Evolutionary conservation across 2,329 filamentous ascomycete genomes (phyloP), one percentile per base, ranked within the genome.

Genomic region (Fusarium setosum): DNA sequence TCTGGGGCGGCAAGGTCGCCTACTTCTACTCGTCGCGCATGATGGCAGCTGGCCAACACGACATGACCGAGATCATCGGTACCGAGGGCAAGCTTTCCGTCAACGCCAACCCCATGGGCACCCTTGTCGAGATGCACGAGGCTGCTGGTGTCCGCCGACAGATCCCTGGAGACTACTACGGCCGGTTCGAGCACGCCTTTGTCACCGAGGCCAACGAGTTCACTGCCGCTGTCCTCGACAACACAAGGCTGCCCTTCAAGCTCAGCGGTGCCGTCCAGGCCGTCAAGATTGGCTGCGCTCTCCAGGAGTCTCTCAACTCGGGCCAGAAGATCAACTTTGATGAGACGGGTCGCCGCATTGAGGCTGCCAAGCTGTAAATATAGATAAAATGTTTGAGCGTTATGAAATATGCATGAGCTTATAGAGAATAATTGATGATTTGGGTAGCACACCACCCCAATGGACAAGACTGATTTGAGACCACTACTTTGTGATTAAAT

Each of bases 31-130:
- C 82, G 29, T 85, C 81, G 4, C 82, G 89, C n/a, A 91, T 90
- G 86, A 91, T 91, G 85, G 87, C 88, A 0, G 84, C 86, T 0
- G 89, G 90, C 1, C 89, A 91, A 74, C 85, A 90, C 63, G 89
- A 91, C 71, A 86, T 83, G 70, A 90, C 88, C 0, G 88, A 91
- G 76, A 84, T 92, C 61, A 88, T 91, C 55, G 89, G 89, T 9
- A 91, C 89, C 0, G 82, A 85, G 62, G 88, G 89, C 41, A 91
- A 90, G 74, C 71, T 91, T 3, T 76, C 82, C 0, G 79, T 91
- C 63, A 91, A 91, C 68, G 82, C 80, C 17, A 85, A 88, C 65
- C 88, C 88, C 6, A 77, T 79, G 44, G 77, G 75, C 3, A 84
- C 84, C 47, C 78, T 89, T 23, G 83, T 90, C 29, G 83, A 88